Evolutionary conservation across 176 grass and related monocot species (phyloP).

Genomic region (Aegilops speltoides): DNA sequence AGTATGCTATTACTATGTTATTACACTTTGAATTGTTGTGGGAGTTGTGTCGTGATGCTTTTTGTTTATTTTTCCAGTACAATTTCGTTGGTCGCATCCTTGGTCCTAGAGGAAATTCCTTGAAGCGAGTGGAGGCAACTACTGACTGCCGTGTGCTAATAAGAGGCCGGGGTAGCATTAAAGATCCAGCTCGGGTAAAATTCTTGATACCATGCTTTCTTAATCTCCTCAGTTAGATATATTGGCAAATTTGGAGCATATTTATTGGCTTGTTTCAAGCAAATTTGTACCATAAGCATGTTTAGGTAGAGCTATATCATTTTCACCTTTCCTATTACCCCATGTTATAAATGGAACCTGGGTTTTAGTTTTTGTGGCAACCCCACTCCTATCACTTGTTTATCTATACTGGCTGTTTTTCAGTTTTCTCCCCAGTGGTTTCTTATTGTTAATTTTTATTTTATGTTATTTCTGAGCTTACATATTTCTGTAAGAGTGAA

Average conservation of each 20-base stretch:
- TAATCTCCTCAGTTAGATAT: slow-evolving; percentile 5
- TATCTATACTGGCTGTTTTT: background rate
- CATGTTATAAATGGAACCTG: background rate
- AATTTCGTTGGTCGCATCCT: slow-evolving; percentile 96
- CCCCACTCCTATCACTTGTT: background rate
- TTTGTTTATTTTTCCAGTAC: slow-evolving; percentile 54
- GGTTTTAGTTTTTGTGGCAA: background rate
- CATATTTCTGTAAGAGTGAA: background rate
- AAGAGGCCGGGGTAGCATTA: slow-evolving; percentile 95
- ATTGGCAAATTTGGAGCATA: background rate
- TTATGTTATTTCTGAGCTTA: background rate
- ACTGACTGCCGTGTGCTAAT: slow-evolving; percentile 94
- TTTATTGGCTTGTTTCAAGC: background rate
- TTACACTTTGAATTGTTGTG: background rate
- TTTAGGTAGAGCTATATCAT: slow-evolving; percentile 1
- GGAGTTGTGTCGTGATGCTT: slow-evolving; percentile 7
- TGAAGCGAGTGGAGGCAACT: slow-evolving; percentile 93
- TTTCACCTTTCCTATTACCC: background rate
- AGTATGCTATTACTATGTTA: slow-evolving; percentile 40
- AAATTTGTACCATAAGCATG: background rate
- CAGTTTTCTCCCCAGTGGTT: background rate
- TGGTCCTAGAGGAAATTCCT: slow-evolving; percentile 95
- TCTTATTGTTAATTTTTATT: background rate
- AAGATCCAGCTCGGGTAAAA: slow-evolving; percentile 88
- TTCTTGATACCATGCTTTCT: slow-evolving; percentile 5